Percentiles rank a stretch among this genome's conserved stretches.
phyloP scores from a whole-genome alignment of 2,329 filamentous ascomycete genomes.

The Thielaviopsis euricoi region DNA sequence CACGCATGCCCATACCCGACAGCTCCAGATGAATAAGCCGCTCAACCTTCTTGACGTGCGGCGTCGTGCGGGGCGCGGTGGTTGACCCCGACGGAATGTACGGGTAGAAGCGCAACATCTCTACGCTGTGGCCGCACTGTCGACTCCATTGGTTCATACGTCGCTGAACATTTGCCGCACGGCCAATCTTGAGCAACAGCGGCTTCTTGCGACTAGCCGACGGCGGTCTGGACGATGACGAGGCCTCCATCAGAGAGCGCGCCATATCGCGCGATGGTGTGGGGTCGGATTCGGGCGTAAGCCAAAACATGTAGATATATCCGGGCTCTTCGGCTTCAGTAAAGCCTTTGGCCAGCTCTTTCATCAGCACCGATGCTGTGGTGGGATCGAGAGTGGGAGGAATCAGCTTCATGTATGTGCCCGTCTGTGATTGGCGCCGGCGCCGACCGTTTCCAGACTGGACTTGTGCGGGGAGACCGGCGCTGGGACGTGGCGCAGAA shows the following conservation, averaged over 20 bases:
- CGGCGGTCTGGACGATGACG: conserved; percentile 20
- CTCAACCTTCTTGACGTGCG: conserved; percentile 77
- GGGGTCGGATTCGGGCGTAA: conserved; percentile 41
- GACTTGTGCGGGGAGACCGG: conserved; percentile 30
- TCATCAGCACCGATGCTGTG: conserved; percentile 52
- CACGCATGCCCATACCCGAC: conserved; percentile 39
- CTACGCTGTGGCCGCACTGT: conserved; percentile 81
- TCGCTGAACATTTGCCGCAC: conserved; percentile 69
- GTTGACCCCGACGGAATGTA: conserved; percentile 38
- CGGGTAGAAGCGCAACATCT: conserved; percentile 81
- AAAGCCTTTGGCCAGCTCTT: conserved; percentile 57
- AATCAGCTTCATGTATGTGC: conserved; percentile 45
- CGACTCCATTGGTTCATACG: conserved; percentile 84
- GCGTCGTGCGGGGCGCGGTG: conserved; percentile 48
- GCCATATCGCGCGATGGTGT: background rate
- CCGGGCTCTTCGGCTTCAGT: conserved; percentile 58
- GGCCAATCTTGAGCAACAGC: conserved; percentile 51
- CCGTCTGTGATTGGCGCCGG: conserved; percentile 12
- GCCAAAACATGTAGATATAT: conserved; percentile 98
- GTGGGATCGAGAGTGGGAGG: conserved; percentile 49
- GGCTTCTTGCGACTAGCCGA: conserved; percentile 31
- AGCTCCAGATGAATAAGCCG: conserved; percentile 81
- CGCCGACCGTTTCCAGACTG: conserved; percentile 16
- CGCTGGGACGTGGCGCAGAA: conserved; percentile 21
- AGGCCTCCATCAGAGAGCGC: conserved; percentile 6